phyloP scores from a whole-genome alignment of 2,329 filamentous ascomycete species.

The Hypoxylon sp. region DNA sequence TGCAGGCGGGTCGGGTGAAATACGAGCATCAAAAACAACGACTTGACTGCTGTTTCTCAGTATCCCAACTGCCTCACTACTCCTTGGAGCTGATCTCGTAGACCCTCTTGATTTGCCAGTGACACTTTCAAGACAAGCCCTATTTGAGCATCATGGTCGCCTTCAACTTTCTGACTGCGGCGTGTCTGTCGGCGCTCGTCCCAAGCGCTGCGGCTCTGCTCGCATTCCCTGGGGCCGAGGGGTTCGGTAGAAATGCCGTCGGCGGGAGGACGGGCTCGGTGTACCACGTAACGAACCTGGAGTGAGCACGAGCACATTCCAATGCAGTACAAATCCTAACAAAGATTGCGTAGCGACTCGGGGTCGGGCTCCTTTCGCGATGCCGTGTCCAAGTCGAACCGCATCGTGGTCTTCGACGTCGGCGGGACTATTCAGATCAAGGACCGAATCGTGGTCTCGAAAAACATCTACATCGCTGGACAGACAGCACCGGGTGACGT shows the following conservation, averaged over 20 bases:
- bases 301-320: constrained; percentile 34
- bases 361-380: constrained; percentile 59
- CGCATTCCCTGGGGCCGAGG: constrained; percentile 61
- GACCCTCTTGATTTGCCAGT: background rate
- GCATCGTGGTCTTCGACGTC: constrained; percentile 59
- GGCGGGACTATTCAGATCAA: constrained; percentile 59
- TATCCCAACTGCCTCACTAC: no score
- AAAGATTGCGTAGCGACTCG: constrained; percentile 46
- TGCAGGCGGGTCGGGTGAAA: constrained; percentile 5
- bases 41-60: no score
- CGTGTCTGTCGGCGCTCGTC: constrained; percentile 23
- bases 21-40: background rate
- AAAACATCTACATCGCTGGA: constrained; percentile 58
- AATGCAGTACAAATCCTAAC: background rate
- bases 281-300: constrained; percentile 58
- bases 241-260: constrained; percentile 56
- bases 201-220: constrained; percentile 26
- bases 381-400: constrained; percentile 56
- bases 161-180: constrained; percentile 18
- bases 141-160: constrained; percentile 26
- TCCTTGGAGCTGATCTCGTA: no score
- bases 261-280: constrained; percentile 56
- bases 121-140: background rate
- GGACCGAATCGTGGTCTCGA: constrained; percentile 55
- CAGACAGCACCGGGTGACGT: constrained; percentile 58